A percentile compares a stretch with the other conserved stretches of the same genome.
These are phyloP conservation scores for Macrocystidia cucumis DNA, from an alignment of 1,284 basidiomycete species.

Conservation along the genomic window DNA sequence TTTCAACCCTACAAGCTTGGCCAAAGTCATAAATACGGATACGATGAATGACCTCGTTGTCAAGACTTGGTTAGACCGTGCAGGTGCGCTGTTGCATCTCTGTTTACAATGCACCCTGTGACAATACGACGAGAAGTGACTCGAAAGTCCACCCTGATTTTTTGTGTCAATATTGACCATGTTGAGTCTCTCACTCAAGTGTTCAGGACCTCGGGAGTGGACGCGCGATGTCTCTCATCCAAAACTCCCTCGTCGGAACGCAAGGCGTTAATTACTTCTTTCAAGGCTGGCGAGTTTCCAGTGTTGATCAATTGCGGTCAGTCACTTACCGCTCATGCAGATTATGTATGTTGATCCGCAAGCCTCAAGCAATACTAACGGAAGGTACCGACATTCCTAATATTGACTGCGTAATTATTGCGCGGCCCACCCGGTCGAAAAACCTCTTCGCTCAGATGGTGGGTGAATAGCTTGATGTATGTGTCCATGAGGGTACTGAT, in stretches of 20 bases:
- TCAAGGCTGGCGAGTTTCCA: slow-evolving; percentile 70
- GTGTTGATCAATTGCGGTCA: slow-evolving; percentile 89
- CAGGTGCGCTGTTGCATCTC: slow-evolving; percentile 34
- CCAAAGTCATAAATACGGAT: slow-evolving; percentile 73
- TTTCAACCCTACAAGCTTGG: slow-evolving; percentile 71
- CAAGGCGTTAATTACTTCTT: slow-evolving; percentile 57
- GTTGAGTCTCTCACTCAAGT: slow-evolving; percentile 69
- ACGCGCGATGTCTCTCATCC: slow-evolving; percentile 79
- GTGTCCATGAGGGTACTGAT: neutral
- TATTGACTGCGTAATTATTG: slow-evolving; percentile 88
- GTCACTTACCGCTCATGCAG: slow-evolving; percentile 17
- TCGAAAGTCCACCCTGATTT: slow-evolving; percentile 84
- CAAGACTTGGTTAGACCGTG: slow-evolving; percentile 76
- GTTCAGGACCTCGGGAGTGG: slow-evolving; percentile 76
- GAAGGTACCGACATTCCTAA: slow-evolving; percentile 90
- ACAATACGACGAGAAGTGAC: slow-evolving; percentile 31
- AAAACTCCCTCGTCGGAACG: slow-evolving; percentile 65
- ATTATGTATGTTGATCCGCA: neutral
- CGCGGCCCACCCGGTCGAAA: slow-evolving; percentile 79
- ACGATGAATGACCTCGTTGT: slow-evolving; percentile 74
- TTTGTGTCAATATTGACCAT: slow-evolving; percentile 85
- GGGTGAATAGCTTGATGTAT: slow-evolving; percentile 13
- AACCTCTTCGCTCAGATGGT: slow-evolving; percentile 96
- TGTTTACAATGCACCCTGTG: too few species aligned
- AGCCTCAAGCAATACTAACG: slow-evolving; percentile 69